Evolutionary conservation across 192 early-diverging fungal species (phyloP), one percentile per base, ranked within the genome.

Genomic region (Geosiphon pyriformis): DNA sequence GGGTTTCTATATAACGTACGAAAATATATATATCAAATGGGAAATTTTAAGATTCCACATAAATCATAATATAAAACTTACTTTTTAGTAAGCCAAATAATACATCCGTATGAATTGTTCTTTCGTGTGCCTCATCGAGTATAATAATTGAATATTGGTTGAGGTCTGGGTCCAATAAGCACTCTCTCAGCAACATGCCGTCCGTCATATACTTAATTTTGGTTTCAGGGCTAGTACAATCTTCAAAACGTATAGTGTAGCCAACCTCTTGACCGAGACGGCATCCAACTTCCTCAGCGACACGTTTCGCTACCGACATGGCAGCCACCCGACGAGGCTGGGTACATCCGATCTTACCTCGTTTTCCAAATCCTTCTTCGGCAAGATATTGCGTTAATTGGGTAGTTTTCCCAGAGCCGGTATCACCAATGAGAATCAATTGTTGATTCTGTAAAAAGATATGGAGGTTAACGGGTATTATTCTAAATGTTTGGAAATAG

Each of bases 121-220:
- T 86, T 79, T 99, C 97, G 86, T 99, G 97, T 20, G 97, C 97
- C 72, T 99, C 97, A 70, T 99, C 97, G 72, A 99, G 82, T 69
- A 99, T 88, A 32, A 99, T 82, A 10, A 92, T 89, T n/a, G 89
- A 87, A 78, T 99, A 99, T 62, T 88, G 87, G 10, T 71, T 79
- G 70, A 99, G 80, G 31, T 84, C 80, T 1, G 90, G 81, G 65
- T 95, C 92, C 0, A 93, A 85, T 54, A 99, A 80, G 65, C 91
- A 89, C 69, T 99, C 97, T 69, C 94, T 83, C 55, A 98, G 77
- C 22, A 99, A 70, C 88, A 98, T 93, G 77, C 97, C 97, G 68
- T 98, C 97, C 17, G 97, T 99, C 97, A 99, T 98, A 78, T 97
- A 98, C 77, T 98, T 99, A 68, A 99, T 91, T 63, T 74, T 79